Evolutionary conservation across 1,284 basidiomycete genomes (phyloP).

Genomic region (Takashimella koratensis): DNA sequence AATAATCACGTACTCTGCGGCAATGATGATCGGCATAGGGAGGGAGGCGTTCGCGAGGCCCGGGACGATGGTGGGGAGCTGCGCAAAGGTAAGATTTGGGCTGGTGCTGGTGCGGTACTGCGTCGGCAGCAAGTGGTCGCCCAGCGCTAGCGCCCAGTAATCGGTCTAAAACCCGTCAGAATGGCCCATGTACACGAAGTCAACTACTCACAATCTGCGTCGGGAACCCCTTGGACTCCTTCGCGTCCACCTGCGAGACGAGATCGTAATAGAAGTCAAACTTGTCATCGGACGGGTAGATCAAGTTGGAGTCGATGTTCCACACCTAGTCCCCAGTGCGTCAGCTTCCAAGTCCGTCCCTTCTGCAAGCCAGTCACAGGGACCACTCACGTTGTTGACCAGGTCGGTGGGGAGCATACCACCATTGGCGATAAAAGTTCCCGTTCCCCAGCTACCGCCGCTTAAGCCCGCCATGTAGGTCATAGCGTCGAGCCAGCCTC

Average conservation of each 20-base stretch:
- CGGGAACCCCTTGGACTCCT: slow-evolving; percentile 38
- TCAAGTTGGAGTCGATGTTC: slow-evolving; percentile 51
- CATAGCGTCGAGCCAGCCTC: slow-evolving; percentile 44
- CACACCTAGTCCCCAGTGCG: slow-evolving; percentile 28
- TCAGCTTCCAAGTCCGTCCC: neutral
- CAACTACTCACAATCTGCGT: slow-evolving; percentile 37
- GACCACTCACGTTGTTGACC: slow-evolving; percentile 36
- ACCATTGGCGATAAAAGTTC: slow-evolving; percentile 42
- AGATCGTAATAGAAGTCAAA: slow-evolving; percentile 49
- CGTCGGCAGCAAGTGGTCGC: slow-evolving; percentile 42
- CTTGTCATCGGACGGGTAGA: slow-evolving; percentile 48
- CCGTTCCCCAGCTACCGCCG: slow-evolving; percentile 47
- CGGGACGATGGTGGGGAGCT: slow-evolving; percentile 24
- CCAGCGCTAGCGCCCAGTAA: slow-evolving; percentile 46
- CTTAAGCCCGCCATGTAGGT: slow-evolving; percentile 47
- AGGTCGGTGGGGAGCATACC: slow-evolving; percentile 37
- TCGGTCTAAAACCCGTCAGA: no score
- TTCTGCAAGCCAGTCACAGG: no score
- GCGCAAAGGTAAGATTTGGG: slow-evolving; percentile 44
- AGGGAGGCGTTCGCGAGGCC: slow-evolving; percentile 32
- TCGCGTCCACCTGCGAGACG: slow-evolving; percentile 40
- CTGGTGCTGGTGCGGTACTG: slow-evolving; percentile 37
- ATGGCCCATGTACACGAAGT: no score
- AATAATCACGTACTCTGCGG: slow-evolving; percentile 44
- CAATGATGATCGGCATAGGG: slow-evolving; percentile 51